Evolutionary conservation across 495 filamentous ascomycete species (phyloP).

Genomic region (Lentithecium fluviatile): DNA sequence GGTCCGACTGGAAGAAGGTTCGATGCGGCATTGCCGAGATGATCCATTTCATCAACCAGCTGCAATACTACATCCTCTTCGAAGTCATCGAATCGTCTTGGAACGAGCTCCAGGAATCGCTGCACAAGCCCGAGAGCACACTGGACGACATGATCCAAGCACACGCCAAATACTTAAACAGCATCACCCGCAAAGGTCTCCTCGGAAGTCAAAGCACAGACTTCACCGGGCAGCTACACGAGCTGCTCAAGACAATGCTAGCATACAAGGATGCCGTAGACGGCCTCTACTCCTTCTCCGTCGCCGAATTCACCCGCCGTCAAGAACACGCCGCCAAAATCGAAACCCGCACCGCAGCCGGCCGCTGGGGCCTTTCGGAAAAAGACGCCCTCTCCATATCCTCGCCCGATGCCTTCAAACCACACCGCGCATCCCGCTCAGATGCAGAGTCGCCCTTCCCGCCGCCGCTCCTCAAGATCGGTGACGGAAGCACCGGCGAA

Average conservation of each 20-base stretch:
- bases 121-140: conserved; percentile 78
- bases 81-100: conserved; percentile 96
- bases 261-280: conserved; percentile 91
- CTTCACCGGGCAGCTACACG: conserved; percentile 87
- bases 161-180: conserved; percentile 84
- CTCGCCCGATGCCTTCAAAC: conserved; percentile 17
- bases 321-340: conserved; percentile 80
- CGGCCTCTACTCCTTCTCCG: conserved; percentile 87
- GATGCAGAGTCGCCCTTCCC: conserved; percentile 40
- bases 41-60: conserved; percentile 95
- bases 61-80: conserved; percentile 98
- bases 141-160: conserved; percentile 93
- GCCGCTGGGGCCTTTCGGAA: conserved; percentile 65
- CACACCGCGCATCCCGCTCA: conserved; percentile 1
- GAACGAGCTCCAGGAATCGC: conserved; percentile 77
- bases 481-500: conserved; percentile 43
- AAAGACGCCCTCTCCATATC: conserved; percentile 43
- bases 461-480: conserved; percentile 29
- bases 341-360: conserved; percentile 60
- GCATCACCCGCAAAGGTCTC: conserved; percentile 95
- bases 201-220: conserved; percentile 65
- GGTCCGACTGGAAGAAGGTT: conserved; percentile 83
- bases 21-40: conserved; percentile 90
- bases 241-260: conserved; percentile 92
- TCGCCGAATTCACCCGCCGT: conserved; percentile 86